phyloP scores from a whole-genome alignment of 192 early-diverging fungal genomes.

The Mortierella alpina region DNA sequence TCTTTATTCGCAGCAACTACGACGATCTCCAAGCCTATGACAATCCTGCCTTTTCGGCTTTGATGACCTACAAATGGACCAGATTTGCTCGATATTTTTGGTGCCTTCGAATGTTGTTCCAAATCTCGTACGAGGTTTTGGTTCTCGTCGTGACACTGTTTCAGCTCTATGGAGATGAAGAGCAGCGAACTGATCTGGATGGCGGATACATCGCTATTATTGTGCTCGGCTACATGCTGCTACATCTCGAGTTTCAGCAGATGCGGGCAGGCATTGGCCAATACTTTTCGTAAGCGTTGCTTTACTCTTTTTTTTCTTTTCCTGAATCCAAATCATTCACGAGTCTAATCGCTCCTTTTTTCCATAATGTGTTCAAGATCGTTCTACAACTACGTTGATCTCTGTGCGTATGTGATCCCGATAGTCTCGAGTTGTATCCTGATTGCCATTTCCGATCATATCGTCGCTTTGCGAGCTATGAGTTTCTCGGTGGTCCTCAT shows the following conservation, averaged over 20 bases:
- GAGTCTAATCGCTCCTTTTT: no score
- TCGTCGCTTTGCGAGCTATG: neutral
- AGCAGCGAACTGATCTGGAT: neutral
- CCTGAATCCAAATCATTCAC: no score
- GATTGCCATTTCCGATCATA: neutral
- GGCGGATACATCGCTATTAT: slow-evolving; percentile 2
- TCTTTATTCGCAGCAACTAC: neutral
- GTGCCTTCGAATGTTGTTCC: slow-evolving; percentile 7
- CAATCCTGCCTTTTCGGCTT: slow-evolving; percentile 3
- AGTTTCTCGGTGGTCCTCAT: slow-evolving; percentile 12
- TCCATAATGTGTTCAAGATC: no score
- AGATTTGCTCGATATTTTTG: slow-evolving; percentile 19
- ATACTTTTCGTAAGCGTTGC: no score
- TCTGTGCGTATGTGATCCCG: slow-evolving; percentile 3
- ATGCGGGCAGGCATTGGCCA: neutral
- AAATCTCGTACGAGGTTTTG: slow-evolving; percentile 12
- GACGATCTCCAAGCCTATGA: slow-evolving; percentile 10
- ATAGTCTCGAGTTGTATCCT: slow-evolving; percentile 6
- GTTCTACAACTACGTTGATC: slow-evolving; percentile 11
- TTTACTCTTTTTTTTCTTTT: no score
- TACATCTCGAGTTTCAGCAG: slow-evolving; percentile 16
- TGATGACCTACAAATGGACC: slow-evolving; percentile 13
- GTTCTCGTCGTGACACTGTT: slow-evolving; percentile 9
- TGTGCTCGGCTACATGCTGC: slow-evolving; percentile 4
- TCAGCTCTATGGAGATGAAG: slow-evolving; percentile 9